Conservation (phyloP, 192 early-diverging fungal species). For the Tieghemiomyces parasiticus region DNA sequence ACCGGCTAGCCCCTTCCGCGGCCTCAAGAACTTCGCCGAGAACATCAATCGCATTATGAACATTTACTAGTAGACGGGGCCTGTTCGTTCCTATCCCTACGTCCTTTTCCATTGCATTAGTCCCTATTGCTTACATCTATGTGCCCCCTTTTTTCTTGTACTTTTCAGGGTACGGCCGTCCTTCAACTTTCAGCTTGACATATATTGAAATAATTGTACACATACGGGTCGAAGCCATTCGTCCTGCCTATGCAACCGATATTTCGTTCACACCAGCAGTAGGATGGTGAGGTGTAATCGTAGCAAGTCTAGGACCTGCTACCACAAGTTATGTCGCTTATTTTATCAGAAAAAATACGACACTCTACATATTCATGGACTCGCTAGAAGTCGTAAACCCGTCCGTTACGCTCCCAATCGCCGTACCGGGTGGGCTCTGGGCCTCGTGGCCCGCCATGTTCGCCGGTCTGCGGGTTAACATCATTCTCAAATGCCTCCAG, state of each 20-base stretch:
- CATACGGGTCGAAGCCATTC: too few relatives aligned
- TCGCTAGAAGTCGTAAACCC: conserved; percentile 53
- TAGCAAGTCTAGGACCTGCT: too few relatives aligned
- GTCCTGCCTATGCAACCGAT: too few relatives aligned
- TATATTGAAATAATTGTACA: too few relatives aligned
- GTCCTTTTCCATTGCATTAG: not conserved
- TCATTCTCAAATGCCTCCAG: conserved; percentile 41
- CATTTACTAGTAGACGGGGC: not conserved
- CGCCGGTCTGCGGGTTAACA: conserved; percentile 51
- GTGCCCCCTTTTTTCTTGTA: not conserved
- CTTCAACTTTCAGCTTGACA: too few relatives aligned
- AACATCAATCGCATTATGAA: conserved; percentile 10
- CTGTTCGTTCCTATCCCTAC: not conserved
- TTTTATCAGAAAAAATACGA: too few relatives aligned
- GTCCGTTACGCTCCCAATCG: conserved; percentile 69
- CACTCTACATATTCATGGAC: too few relatives aligned
- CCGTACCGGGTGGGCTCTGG: conserved; percentile 68
- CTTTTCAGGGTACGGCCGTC: too few relatives aligned
- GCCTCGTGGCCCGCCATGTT: conserved; percentile 58
- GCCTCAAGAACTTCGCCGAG: conserved; percentile 3
- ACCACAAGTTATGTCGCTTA: too few relatives aligned
- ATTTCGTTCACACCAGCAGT: too few relatives aligned
- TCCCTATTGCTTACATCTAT: not conserved
- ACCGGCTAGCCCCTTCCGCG: not conserved
- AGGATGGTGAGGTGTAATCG: too few relatives aligned